Evolutionary conservation across 148 eudicot species (phyloP).

Genomic region (Cornus florida): DNA sequence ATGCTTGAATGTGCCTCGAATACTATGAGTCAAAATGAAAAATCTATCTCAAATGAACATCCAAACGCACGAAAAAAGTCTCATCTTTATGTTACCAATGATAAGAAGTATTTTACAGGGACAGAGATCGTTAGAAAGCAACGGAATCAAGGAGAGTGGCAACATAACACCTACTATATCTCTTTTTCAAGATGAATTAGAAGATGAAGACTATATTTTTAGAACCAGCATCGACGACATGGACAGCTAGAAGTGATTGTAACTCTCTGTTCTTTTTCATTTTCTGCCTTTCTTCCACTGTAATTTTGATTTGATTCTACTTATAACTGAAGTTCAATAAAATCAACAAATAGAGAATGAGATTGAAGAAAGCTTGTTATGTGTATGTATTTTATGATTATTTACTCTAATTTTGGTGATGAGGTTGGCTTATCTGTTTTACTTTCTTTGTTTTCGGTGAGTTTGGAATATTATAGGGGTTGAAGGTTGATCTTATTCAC

Average conservation of each 20-base stretch:
- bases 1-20: background rate
- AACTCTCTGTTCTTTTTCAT: background rate
- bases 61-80: background rate
- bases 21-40: background rate
- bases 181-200: conserved; percentile 77
- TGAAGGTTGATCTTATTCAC: too few species aligned
- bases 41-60: background rate
- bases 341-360: background rate
- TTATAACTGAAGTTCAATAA: background rate
- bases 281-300: background rate
- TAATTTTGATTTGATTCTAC: background rate
- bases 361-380: background rate
- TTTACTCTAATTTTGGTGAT: background rate
- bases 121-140: conserved; percentile 34
- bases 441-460: too few species aligned
- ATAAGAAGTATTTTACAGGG: conserved; percentile 52
- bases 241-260: conserved; percentile 19
- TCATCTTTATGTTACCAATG: background rate
- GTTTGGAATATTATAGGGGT: too few species aligned
- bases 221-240: conserved; percentile 60
- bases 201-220: conserved; percentile 77
- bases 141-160: conserved; percentile 22
- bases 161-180: conserved; percentile 36
- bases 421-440: too few species aligned
- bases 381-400: background rate